Evolutionary conservation across 768 basidiomycete species (phyloP), one percentile per base, ranked within the genome.

Genomic region (Asterophora lycoperdoides): DNA sequence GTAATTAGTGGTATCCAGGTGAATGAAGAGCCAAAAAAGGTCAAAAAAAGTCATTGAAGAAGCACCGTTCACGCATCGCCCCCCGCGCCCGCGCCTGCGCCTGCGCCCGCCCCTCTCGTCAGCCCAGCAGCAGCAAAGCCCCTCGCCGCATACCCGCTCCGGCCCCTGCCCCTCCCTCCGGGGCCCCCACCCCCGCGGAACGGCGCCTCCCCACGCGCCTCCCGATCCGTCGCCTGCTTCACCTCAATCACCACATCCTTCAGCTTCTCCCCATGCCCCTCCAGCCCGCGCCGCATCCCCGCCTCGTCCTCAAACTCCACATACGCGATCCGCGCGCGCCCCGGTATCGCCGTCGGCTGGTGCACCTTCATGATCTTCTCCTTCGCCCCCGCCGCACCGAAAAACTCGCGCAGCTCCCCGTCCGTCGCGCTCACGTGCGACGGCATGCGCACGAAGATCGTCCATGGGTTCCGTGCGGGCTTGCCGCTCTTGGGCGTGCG

Each of bases 241-340:
- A 90, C 80, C 55, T 87, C 83, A 1, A 85, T 81, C 0, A 69
- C 60, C 0, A 60, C 71, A 41, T 86, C 89, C 36, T 84, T 81
- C 29, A 91, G 70, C 76, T 79, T 85, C 89, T 91, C 82, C 19
- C 75, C 78, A 54, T 89, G 85, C 58, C 83, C 86, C 49, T 79
- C 83, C 17, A 94, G 68, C 0, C 86, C 93, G 15, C 73, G 77
- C 57, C 81, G 88, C 88, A 93, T 89, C 8, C 83, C 74, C 39
- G 86, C 88, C 59, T 94, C 91, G 57, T 90, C 88, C 4, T 81
- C 86, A 66, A 95, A 96, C 61, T 95, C 93, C 44, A 96, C 80
- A 61, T 92, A 96, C 1, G 83, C 89, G 48, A 92, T 72, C 55
- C 76, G 80, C 46, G 73, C 67, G 39, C 83, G 79, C 8, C 79